Base-by-base conservation (phyloP, 345 rosid genomes). In the Gossypium australe region DNA sequence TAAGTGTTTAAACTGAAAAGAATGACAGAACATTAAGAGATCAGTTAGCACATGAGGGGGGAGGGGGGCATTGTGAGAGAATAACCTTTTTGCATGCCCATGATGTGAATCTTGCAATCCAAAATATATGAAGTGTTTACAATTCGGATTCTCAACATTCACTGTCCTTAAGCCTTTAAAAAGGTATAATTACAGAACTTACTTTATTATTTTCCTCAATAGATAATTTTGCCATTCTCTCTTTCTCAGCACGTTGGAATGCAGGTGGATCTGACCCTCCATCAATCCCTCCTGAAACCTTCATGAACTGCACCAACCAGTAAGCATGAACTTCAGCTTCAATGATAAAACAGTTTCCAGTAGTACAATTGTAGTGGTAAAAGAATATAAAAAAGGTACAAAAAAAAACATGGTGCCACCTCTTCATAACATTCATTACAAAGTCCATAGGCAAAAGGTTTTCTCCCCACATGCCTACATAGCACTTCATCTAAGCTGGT, bases 261-360 rank as follows among this genome's bases (percentile, higher is more conserved):
- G 98, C 94, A 59, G 98, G 98, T 83, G 97, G 96, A 85, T 93
- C 89, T 59, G 86, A 84, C 67, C 98, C 99, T 65, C 96, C 98
- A 63, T 83, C 91, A 76, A 93, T 87, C 72, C 99, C 99, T 80
- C 89, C 92, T 2, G 89, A 88, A 78, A 90, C 79, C 58, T 18
- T 80, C 43, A 83, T 79, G 77, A 90, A 86, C 97, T 93, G 88
- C 79, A 79, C 41, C 38, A 75, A 73, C 58, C 57, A 71, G 55
- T 29, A 66, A 65, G 75, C 49, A 77, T 20, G 49, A 48, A 76
- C 60, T 66, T 34, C 17, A 48, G 77, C 51, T 67, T 25, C 56
- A 43, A 22, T 73, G 67, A 64, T 58, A 41, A 56, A 77, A 69
- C 53, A 73, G 78, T 47, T 72, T 51, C 29, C 17, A 49, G 34